phyloP scores from a whole-genome alignment of 139 green algal species.

The Pseudopediastrum boryanum region DNA sequence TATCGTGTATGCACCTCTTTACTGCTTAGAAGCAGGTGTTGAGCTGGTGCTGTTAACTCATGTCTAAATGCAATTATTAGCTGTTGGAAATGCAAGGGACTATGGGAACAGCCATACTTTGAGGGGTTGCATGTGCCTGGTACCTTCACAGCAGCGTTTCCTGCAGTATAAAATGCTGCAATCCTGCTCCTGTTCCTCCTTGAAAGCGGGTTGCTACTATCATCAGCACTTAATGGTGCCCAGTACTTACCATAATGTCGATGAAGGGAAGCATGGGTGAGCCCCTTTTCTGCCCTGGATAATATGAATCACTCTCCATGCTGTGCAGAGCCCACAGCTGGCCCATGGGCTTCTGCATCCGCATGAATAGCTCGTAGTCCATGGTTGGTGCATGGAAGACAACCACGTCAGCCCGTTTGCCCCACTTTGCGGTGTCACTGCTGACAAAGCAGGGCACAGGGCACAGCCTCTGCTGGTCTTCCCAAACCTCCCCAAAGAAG shows the following conservation, averaged over 20 bases:
- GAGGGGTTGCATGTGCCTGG: no score
- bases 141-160: no score
- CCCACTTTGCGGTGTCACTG: not conserved
- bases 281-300: conserved; percentile 11
- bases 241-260: conserved; percentile 17
- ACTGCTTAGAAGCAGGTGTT: no score
- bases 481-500: conserved; percentile 13
- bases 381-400: conserved; percentile 20
- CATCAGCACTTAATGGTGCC: no score
- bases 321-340: conserved; percentile 28
- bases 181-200: no score
- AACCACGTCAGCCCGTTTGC: conserved; percentile 4
- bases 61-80: no score
- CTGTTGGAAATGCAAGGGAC: no score
- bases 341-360: not conserved
- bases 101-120: no score
- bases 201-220: no score
- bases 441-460: conserved; percentile 20
- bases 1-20: no score
- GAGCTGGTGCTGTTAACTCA: no score
- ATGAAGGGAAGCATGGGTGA: not conserved
- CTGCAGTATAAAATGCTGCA: no score
- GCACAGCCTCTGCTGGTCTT: conserved; percentile 13
- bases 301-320: conserved; percentile 22
- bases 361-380: conserved; percentile 12